Evolutionary conservation across 2,329 filamentous ascomycete genomes (phyloP).

Genomic region (Arthroderma sp.): DNA sequence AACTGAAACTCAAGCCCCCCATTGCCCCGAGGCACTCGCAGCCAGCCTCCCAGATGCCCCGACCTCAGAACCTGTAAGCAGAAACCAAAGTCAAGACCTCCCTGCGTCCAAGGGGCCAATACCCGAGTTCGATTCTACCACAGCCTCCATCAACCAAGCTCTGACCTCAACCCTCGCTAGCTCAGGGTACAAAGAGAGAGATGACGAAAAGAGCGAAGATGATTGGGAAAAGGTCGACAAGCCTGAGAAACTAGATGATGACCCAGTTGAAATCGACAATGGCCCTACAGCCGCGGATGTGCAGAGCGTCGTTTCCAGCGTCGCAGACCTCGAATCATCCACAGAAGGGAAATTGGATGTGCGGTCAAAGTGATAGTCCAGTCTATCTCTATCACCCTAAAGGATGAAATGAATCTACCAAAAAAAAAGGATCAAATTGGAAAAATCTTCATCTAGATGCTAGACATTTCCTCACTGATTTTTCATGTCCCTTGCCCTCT

Average conservation of each 20-base stretch:
- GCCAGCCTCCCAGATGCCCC: conserved; percentile 37
- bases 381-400: too few relatives aligned
- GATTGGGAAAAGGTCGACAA: conserved; percentile 29
- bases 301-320: conserved; percentile 24
- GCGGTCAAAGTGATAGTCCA: too few relatives aligned
- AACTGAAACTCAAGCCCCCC: conserved; percentile 1
- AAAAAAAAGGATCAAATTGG: too few relatives aligned
- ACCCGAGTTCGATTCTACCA: conserved; percentile 2
- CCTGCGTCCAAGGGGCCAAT: conserved; percentile 1
- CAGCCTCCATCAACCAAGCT: not conserved
- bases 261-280: conserved; percentile 21
- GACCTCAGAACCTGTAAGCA: conserved; percentile 35
- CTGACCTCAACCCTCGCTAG: not conserved
- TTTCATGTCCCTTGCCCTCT: too few relatives aligned
- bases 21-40: conserved; percentile 21
- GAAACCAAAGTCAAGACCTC: conserved; percentile 21
- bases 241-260: conserved; percentile 20
- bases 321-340: conserved; percentile 11
- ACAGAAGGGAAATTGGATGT: conserved; percentile 4
- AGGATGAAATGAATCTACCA: too few relatives aligned
- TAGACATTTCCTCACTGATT: too few relatives aligned
- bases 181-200: conserved; percentile 2
- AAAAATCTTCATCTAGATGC: too few relatives aligned
- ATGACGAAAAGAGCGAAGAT: conserved; percentile 21
- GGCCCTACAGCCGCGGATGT: conserved; percentile 20